phyloP scores from a whole-genome alignment of 2,329 filamentous ascomycete genomes.

The Huntiella bhutanensis region DNA sequence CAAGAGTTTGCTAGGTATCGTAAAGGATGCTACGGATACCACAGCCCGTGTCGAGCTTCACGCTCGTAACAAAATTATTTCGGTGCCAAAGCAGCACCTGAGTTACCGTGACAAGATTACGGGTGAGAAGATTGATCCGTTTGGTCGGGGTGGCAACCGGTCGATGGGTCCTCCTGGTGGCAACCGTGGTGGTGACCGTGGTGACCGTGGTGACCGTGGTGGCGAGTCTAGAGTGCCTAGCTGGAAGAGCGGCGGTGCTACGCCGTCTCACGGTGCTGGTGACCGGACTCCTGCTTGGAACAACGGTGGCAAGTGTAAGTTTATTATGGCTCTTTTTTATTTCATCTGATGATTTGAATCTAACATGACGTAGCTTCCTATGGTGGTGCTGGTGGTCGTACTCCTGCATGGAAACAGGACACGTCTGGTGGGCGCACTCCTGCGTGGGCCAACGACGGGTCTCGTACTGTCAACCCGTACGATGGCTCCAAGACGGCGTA shows the following conservation, averaged over 20 bases:
- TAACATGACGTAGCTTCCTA: constrained; percentile 25
- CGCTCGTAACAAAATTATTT: constrained; percentile 82
- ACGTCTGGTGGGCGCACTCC: constrained; percentile 45
- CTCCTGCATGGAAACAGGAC: constrained; percentile 41
- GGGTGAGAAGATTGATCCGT: constrained; percentile 59
- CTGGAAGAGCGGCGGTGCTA: constrained; percentile 50
- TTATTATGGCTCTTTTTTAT: constrained; percentile 2
- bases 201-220: constrained; percentile 23
- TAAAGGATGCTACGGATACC: constrained; percentile 80
- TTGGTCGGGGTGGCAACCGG: constrained; percentile 25
- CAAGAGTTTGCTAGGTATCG: constrained; percentile 85
- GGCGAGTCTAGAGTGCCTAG: constrained; percentile 22
- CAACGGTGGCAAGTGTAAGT: constrained; percentile 45
- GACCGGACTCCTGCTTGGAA: constrained; percentile 59
- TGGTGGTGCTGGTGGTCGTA: constrained; percentile 34
- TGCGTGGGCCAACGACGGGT: constrained; percentile 46
- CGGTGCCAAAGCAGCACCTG: constrained; percentile 63
- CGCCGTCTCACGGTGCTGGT: constrained; percentile 41
- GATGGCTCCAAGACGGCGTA: constrained; percentile 62
- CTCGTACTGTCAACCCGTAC: constrained; percentile 49
- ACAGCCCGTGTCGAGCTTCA: constrained; percentile 83
- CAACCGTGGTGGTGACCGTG: constrained; percentile 20
- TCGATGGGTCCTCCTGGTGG: constrained; percentile 22
- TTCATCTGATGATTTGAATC: not conserved
- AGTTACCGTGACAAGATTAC: constrained; percentile 70